Evolutionary conservation across 306 rosid species (phyloP).

Genomic region (Astragalus glycyphyllos): DNA sequence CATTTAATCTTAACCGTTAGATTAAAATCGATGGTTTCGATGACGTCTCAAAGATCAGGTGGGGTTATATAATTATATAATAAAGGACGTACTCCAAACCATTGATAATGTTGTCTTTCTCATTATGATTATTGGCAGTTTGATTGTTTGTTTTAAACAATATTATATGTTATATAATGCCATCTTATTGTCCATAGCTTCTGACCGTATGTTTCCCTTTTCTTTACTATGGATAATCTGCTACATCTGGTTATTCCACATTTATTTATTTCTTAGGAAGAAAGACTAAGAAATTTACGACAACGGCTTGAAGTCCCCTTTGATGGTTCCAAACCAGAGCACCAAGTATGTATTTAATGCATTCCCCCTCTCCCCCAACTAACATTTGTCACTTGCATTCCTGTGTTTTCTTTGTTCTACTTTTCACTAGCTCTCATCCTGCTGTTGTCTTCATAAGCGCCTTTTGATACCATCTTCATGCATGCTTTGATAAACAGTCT

Average conservation of each 20-base stretch:
- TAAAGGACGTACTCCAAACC: no score
- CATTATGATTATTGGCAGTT: neutral
- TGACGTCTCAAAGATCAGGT: no score
- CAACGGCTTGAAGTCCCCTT: conserved; percentile 83
- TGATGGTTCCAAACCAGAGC: conserved; percentile 82
- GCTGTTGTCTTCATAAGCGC: conserved; percentile 13
- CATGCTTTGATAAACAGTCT: conserved; percentile 28
- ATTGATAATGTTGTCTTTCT: neutral
- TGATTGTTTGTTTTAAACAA: no score
- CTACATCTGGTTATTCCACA: conserved; percentile 29
- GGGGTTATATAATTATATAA: no score
- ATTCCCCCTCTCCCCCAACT: neutral
- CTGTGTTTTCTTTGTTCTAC: neutral
- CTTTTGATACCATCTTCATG: conserved; percentile 24
- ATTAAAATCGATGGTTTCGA: neutral
- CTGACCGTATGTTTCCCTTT: conserved; percentile 7
- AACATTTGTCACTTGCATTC: conserved; percentile 13
- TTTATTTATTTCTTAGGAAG: conserved; percentile 64
- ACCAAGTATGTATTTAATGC: conserved; percentile 68
- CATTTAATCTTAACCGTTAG: neutral
- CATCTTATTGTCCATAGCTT: no score
- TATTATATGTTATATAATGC: no score
- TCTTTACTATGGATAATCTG: conserved; percentile 13
- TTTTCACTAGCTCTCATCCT: conserved; percentile 9
- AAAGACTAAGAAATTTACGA: conserved; percentile 63